These are phyloP conservation scores for Monosporozyma yasuniensis DNA, from an alignment of 805 yeast species.

Conservation along the genomic window DNA sequence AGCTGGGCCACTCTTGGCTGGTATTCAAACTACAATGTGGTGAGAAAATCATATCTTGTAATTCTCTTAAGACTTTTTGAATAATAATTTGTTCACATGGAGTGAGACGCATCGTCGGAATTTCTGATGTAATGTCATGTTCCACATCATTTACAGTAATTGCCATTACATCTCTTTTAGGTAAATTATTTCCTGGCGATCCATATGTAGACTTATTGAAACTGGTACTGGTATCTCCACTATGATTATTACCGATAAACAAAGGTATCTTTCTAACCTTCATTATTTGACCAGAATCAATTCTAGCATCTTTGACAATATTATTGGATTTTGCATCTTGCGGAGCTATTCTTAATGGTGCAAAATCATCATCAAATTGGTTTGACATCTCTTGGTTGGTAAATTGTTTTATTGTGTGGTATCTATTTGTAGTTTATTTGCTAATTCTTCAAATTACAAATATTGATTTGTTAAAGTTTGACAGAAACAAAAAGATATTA, in stretches of 20 bases:
- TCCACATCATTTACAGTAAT: background rate
- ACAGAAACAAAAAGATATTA: background rate
- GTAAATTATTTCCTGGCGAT: background rate
- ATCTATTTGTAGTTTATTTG: background rate
- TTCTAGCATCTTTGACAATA: slow-evolving; percentile 19
- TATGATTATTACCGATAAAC: slow-evolving; percentile 6
- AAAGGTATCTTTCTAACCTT: slow-evolving; percentile 10
- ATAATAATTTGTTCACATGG: background rate
- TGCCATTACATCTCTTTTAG: too few species aligned
- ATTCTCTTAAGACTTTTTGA: background rate
- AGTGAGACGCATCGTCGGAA: background rate
- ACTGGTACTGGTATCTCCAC: background rate
- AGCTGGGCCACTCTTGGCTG: too few species aligned
- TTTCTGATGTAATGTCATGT: background rate
- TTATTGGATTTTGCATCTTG: slow-evolving; percentile 15
- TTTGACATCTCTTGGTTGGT: background rate
- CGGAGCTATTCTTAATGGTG: slow-evolving; percentile 20
- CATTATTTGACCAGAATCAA: slow-evolving; percentile 16
- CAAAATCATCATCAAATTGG: slow-evolving; percentile 15
- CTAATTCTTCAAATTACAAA: background rate
- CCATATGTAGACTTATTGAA: too few species aligned
- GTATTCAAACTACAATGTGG: background rate
- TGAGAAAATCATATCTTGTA: background rate
- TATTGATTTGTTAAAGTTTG: background rate
- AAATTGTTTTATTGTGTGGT: background rate